Base-by-base conservation (phyloP, 371 early-diverging fungal genomes). In the Mucor lusitanicus region DNA sequence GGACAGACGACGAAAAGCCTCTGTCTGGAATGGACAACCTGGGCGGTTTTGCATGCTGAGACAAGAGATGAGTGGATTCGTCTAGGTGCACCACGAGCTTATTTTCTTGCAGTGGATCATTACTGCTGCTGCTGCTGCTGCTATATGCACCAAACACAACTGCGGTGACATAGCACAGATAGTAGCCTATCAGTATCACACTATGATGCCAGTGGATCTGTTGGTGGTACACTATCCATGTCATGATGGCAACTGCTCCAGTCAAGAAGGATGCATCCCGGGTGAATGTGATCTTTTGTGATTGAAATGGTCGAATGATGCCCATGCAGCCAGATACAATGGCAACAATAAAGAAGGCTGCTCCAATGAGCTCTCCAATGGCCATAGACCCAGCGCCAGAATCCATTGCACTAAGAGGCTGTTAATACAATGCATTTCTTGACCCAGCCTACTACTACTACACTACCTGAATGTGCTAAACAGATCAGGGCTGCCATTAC, bases 401-500 rank as follows among this genome's bases (percentile, higher is more conserved):
- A 12, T 87, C 78, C 68, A 94, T 82, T 0, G 94, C 94, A 61
- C 90, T 89, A 35, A 3, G 33, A 33, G 33, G 33, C 33, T 3
- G 33, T 33, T 33, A 33, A 33, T 33, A 33, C 33, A 33, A 8
- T 55, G 7, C n/a, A 44, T 19, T 61, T n/a, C n/a, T n/a, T n/a
- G n/a, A n/a, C n/a, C n/a, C n/a, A n/a, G n/a, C n/a, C n/a, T n/a
- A n/a, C n/a, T n/a, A n/a, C n/a, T n/a, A n/a, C n/a, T n/a, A n/a
- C n/a, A n/a, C n/a, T 78, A 80, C 84, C 81, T 84, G 60, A 92
- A 91, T 0, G 92, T 94, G 48, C 90, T 85, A 63, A 94, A 91
- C 58, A 94, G 67, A 62, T 94, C 95, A 3, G 95, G 92, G 25
- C 92, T 90, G 13, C 91, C 94, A 72, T 94, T 95, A 12, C 95